These are phyloP conservation scores for Galeopsis tetrahit DNA, from an alignment of 257 asterid genomes.

Conservation along the genomic window DNA sequence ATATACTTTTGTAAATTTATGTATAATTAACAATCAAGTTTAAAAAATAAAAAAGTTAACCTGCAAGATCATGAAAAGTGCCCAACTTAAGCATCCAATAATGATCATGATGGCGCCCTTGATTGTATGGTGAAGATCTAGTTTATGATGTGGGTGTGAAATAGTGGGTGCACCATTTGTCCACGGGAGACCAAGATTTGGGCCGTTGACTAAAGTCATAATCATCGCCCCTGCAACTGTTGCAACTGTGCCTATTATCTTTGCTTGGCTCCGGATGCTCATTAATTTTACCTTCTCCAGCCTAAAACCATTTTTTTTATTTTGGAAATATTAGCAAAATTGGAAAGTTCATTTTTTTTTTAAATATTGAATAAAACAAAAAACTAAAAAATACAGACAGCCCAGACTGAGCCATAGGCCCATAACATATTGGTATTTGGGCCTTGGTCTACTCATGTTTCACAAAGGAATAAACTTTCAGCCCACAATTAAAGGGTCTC, in stretches of 20 bases:
- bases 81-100: slow-evolving; percentile 88
- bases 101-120: slow-evolving; percentile 86
- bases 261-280: slow-evolving; percentile 91
- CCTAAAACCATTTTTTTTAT: slow-evolving; percentile 37
- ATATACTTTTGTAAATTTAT: too few relatives aligned
- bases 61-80: slow-evolving; percentile 88
- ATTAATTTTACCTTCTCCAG: slow-evolving; percentile 73
- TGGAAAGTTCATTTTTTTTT: too few relatives aligned
- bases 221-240: slow-evolving; percentile 97
- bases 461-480: too few relatives aligned
- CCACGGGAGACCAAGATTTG: slow-evolving; percentile 71
- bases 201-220: slow-evolving; percentile 88
- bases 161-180: slow-evolving; percentile 40
- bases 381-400: too few relatives aligned
- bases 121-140: slow-evolving; percentile 61
- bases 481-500: too few relatives aligned
- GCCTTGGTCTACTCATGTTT: too few relatives aligned
- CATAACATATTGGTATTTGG: too few relatives aligned
- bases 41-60: slow-evolving; percentile 36
- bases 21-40: too few relatives aligned
- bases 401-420: too few relatives aligned
- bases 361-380: too few relatives aligned
- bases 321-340: background rate
- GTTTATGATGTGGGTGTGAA: slow-evolving; percentile 40
- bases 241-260: slow-evolving; percentile 76